A percentile compares a stretch with the other conserved stretches of the same genome.
phyloP scores from a whole-genome alignment of 805 yeast species.

The Suhomyces canberraensis region DNA sequence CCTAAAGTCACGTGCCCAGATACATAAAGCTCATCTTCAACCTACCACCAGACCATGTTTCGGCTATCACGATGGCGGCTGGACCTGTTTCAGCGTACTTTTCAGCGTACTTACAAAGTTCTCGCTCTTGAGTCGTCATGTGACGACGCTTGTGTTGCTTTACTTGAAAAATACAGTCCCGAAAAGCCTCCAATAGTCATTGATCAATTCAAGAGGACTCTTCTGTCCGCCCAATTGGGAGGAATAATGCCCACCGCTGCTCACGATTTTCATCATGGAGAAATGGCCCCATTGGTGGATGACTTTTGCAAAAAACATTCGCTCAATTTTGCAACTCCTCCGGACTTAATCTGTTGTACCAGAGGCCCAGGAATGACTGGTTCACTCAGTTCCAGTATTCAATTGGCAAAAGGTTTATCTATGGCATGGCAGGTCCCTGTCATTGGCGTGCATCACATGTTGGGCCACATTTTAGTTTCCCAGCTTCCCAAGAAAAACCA shows the following conservation, averaged over 20 bases:
- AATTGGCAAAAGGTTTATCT: slow-evolving; percentile 79
- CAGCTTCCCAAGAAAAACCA: slow-evolving; percentile 22
- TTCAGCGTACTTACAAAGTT: slow-evolving; percentile 47
- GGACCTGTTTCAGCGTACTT: too few species aligned
- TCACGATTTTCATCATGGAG: slow-evolving; percentile 67
- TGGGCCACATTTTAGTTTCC: slow-evolving; percentile 75
- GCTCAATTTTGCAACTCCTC: slow-evolving; percentile 31
- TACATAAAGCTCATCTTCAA: too few species aligned
- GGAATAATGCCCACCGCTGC: slow-evolving; percentile 91
- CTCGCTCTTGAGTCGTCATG: slow-evolving; percentile 91
- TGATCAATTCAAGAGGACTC: slow-evolving; percentile 60
- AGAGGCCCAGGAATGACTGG: slow-evolving; percentile 98
- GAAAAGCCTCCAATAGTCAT: slow-evolving; percentile 46
- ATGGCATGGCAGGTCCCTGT: slow-evolving; percentile 75
- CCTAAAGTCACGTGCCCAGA: too few species aligned
- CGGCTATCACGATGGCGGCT: too few species aligned
- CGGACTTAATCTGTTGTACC: slow-evolving; percentile 84
- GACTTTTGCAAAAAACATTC: slow-evolving; percentile 39
- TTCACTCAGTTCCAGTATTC: slow-evolving; percentile 76
- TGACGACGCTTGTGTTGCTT: slow-evolving; percentile 90
- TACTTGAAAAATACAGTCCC: slow-evolving; percentile 49
- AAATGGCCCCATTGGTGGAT: slow-evolving; percentile 50
- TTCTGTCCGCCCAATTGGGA: slow-evolving; percentile 64
- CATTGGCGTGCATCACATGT: slow-evolving; percentile 94
- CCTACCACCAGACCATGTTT: too few species aligned